Evolutionary conservation across 1,139 yeast species (phyloP), one percentile per base, ranked within the genome.

Genomic region (Hyphopichia fennica): DNA sequence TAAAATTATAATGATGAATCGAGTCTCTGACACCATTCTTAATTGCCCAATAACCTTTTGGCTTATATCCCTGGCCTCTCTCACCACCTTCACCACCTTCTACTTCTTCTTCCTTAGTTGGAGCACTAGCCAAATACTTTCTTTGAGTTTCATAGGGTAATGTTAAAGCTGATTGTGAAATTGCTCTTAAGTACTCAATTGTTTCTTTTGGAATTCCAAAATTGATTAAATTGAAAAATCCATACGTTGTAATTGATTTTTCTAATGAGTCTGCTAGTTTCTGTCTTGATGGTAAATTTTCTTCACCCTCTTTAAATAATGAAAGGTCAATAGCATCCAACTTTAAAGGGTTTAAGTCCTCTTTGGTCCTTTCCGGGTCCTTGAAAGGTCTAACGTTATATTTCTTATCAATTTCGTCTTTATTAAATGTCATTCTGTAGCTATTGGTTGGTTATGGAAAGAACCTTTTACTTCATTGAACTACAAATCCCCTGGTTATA

Each of bases 21-120:
- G 69, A 60, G 41, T 74, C 79, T 14, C 67, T 56, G 1, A 69
- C 67, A 1, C 70, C 71, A 43, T 71, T 66, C 30, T 69, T 63
- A 60, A 72, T 63, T 28, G 66, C 55, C 79, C 76, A 71, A 45
- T 69, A 69, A 0, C 74, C 75, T 45, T 56, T 63, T 25, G 80
- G 80, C 47, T 75, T 75, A 53, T 60, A 75, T 0, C 79, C 79
- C 25, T 60, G 57, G 10, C 77, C 77, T 38, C 78, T 57, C 45
- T 74, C 77, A 11, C 73, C 76, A 1, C 80, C 79, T 35, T 62
- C 40, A 2, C 44, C 41, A 14, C 40, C 44, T 2, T 48, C 39
- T 19, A 50, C 47, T 42, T 67, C 72, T 34, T 58, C 56, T 43
- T 67, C 73, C 15, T 65, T 60, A 6, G 57, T 54, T 19, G 55